Percentiles rank a stretch among this genome's conserved stretches.
phyloP scores from a whole-genome alignment of 2,329 filamentous ascomycete genomes.

The Acarospora socialis region DNA sequence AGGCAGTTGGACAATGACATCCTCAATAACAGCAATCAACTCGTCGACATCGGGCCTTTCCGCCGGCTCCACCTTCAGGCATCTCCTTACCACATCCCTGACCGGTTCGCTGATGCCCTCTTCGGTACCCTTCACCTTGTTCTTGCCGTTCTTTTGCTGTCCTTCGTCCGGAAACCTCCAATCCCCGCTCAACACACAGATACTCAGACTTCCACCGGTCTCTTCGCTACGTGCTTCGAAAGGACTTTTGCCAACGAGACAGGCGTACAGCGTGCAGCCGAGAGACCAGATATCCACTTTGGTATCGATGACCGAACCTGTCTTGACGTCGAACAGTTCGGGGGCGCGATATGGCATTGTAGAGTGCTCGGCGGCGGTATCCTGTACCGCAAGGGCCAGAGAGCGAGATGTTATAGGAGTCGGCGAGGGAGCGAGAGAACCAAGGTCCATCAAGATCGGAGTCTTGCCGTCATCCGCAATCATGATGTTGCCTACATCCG shows the following conservation, averaged over 20 bases:
- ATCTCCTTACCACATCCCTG: slow-evolving; percentile 74
- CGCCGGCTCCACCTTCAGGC: slow-evolving; percentile 70
- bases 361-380: slow-evolving; percentile 86
- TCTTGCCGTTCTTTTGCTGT: slow-evolving; percentile 18
- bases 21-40: slow-evolving; percentile 64
- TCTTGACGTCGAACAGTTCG: slow-evolving; percentile 96
- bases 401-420: slow-evolving; percentile 82
- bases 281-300: slow-evolving; percentile 98
- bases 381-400: slow-evolving; percentile 80
- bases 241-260: slow-evolving; percentile 87
- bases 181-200: slow-evolving; percentile 85
- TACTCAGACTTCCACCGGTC: slow-evolving; percentile 81
- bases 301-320: slow-evolving; percentile 77
- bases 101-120: slow-evolving; percentile 63
- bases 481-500: slow-evolving; percentile 71
- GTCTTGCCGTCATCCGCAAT: slow-evolving; percentile 79
- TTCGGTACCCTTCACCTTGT: slow-evolving; percentile 23
- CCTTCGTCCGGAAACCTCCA: slow-evolving; percentile 94
- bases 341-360: slow-evolving; percentile 98
- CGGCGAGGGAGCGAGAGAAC: slow-evolving; percentile 70
- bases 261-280: slow-evolving; percentile 94
- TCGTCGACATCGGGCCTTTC: slow-evolving; percentile 81
- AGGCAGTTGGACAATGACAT: slow-evolving; percentile 52
- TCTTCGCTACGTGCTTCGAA: slow-evolving; percentile 95
- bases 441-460: slow-evolving; percentile 94